Evolutionary conservation across 768 basidiomycete species (phyloP).

Genomic region (Xerocomellus dryophilus): DNA sequence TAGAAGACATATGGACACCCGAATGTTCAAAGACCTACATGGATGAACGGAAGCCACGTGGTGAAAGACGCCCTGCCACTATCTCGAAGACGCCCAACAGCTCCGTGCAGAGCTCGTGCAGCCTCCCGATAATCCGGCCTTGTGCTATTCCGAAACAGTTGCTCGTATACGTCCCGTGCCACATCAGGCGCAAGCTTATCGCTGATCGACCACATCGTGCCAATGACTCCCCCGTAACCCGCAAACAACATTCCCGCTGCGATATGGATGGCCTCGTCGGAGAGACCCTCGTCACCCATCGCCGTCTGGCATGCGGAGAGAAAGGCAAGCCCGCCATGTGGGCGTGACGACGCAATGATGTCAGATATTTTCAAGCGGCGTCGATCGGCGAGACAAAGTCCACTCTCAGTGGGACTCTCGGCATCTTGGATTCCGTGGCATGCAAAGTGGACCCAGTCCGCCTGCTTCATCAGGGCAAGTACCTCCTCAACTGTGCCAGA

Average conservation of each 20-base stretch:
- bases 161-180: not conserved
- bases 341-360: not conserved
- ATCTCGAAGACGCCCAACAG: too few species aligned
- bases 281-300: too few species aligned
- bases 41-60: too few species aligned
- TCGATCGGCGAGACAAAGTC: not conserved
- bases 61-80: too few species aligned
- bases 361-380: not conserved
- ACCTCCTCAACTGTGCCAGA: not conserved
- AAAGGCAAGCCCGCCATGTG: constrained; percentile 35
- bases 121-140: not conserved
- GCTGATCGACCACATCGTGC: constrained; percentile 42
- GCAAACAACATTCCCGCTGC: constrained; percentile 34
- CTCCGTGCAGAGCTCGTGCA: not conserved
- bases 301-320: constrained; percentile 43
- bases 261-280: too few species aligned
- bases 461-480: not conserved
- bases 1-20: too few species aligned
- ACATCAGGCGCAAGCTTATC: constrained; percentile 19
- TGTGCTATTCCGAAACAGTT: not conserved
- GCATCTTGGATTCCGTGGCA: not conserved
- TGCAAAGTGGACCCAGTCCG: not conserved
- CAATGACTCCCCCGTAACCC: constrained; percentile 35
- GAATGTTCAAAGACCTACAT: too few species aligned
- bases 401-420: not conserved